Evolutionary conservation across 177 flowering plant species (phyloP), one percentile per base, ranked within the genome.

Genomic region (Vitis hybrid): DNA sequence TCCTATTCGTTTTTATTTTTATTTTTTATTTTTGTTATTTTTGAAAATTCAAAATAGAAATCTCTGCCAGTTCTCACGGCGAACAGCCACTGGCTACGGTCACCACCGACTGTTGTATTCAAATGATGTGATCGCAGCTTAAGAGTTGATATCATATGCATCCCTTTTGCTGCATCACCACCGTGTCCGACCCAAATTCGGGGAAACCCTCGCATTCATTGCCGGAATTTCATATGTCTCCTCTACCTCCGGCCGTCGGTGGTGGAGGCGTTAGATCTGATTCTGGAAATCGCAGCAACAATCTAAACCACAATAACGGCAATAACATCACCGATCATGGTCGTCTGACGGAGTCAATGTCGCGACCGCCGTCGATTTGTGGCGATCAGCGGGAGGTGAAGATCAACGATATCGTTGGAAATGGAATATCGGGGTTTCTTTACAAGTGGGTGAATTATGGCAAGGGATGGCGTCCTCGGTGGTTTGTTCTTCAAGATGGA

Each of bases 391-490:
- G 80, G 5, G 90, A 86, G 65, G 81, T 85, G 72, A 86, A 82
- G 77, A 81, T 91, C 49, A 90, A 90, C 56, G 92, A 90, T 48
- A 74, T 90, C 14, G 97, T 89, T 1, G 97, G 93, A 59, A 87
- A 79, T 51, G 97, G 97, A 7, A 81, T 94, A 62, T 84, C 87
- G 1, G 98, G 98, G 0, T 64, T 90, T 11, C 71, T 94, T 13
- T 62, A 83, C 71, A 94, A 94, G 79, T 94, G 98, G 98, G 98
- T 94, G 76, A 94, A 94, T 83, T 94, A 92, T 73, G 98, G 98
- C 13, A 90, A 84, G 62, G 97, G 98, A 2, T 94, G 98, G 98
- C 74, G 97, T 18, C 93, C 94, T 4, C 68, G 98, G 51, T 92
- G 97, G 97, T 94, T 94, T 64, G 92, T 88, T 3, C 81, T 94